Evolutionary conservation across 805 yeast species (phyloP), one percentile per base, ranked within the genome.

Genomic region (Kazachstania africana): DNA sequence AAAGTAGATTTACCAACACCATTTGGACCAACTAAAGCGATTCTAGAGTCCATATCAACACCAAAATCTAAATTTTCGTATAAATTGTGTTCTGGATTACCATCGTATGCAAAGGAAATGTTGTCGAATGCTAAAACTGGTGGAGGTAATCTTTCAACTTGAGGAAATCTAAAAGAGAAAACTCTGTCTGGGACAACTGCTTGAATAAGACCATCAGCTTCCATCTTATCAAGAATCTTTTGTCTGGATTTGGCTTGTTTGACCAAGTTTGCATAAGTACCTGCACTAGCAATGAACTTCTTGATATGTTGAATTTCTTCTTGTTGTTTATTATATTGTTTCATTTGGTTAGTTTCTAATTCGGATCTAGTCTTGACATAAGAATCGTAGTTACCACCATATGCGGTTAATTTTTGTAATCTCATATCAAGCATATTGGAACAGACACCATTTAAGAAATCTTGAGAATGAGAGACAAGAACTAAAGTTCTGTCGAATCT

Each of bases 171-270:
- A 75, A 91, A 91, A 2, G 91, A 74, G 61, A 91, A 91, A 17
- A 87, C 95, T 65, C 75, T 84, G 62, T 91, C 98, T 32, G 81
- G 79, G 36, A 73, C 85, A 48, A 91, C 98, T 33, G 94, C 78
- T 65, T 82, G 82, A 53, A 91, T 81, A 52, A 81, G 70, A 55
- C 98, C 98, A 59, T 91, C 98, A 48, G 98, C 97, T 68, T 91
- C 98, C 98, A 91, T 91, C 78, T 91, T 91, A 66, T 91, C 98
- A 61, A 91, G 71, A 58, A 91, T 91, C 78, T 91, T 91, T 72
- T 91, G 98, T 68, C 97, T 83, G 21, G 98, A 91, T 65, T 91
- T 91, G 44, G 98, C 98, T 67, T 91, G 98, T 62, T 82, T 84
- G 37, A 91, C 98, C 68, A 91, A 71, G 67, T 91, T 91, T 40